phyloP scores from a whole-genome alignment of 331 rosid genomes.

The Acacia pycnantha region DNA sequence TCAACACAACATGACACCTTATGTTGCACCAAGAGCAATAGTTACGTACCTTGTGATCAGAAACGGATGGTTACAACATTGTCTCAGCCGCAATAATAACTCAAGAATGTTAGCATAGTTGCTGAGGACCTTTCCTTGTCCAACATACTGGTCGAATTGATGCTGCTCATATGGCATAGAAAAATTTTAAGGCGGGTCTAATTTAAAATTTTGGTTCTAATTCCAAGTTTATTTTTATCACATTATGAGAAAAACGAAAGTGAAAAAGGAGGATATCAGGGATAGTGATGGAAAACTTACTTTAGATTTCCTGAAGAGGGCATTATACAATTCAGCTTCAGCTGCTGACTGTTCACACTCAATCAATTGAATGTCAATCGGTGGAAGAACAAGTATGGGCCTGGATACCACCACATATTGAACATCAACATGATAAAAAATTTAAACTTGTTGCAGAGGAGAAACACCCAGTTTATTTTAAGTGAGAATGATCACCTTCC shows the following conservation, averaged over 20 bases:
- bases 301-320: constrained; percentile 76
- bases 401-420: constrained; percentile 34
- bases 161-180: constrained; percentile 47
- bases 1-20: background rate
- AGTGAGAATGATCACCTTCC: constrained; percentile 64
- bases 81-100: constrained; percentile 79
- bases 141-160: constrained; percentile 82
- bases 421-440: constrained; percentile 12
- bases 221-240: background rate
- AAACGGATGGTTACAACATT: constrained; percentile 88
- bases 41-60: constrained; percentile 67
- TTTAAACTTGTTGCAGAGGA: background rate
- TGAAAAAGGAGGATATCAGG: background rate
- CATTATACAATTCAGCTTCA: constrained; percentile 75
- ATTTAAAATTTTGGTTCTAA: background rate
- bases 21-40: background rate
- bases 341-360: constrained; percentile 81
- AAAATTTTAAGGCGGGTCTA: background rate
- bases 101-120: constrained; percentile 85
- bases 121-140: constrained; percentile 77
- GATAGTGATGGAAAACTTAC: constrained; percentile 41
- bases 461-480: background rate
- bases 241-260: background rate
- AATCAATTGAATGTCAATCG: constrained; percentile 64
- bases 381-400: constrained; percentile 83